These are phyloP conservation scores for Penicillium sp. DNA, from an alignment of 2,329 filamentous ascomycete species.

Conservation along the genomic window DNA sequence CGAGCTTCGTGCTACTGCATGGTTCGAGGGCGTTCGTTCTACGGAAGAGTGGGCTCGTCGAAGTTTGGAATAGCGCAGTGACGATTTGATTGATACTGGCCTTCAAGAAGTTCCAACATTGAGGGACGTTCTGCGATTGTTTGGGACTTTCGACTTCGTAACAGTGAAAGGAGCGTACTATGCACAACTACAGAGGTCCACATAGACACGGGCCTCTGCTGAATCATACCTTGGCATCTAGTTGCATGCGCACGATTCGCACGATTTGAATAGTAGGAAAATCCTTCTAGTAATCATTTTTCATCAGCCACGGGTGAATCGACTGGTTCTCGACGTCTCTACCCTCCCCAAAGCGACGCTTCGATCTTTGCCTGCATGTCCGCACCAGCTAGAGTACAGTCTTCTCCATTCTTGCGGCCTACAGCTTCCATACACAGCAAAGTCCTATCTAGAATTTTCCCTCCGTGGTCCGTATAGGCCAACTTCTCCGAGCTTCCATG, in stretches of 20 bases:
- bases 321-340: not conserved
- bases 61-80: not conserved
- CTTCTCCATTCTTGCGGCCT: not conserved
- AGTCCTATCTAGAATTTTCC: not conserved
- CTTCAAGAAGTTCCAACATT: not conserved
- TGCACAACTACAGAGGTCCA: no score
- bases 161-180: not conserved
- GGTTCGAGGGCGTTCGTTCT: not conserved
- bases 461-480: not conserved
- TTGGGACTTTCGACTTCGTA: no score
- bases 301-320: not conserved
- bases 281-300: not conserved
- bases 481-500: not conserved
- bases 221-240: not conserved
- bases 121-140: not conserved
- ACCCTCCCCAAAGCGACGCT: not conserved
- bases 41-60: not conserved
- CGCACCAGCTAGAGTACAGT: not conserved
- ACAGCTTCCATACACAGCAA: not conserved
- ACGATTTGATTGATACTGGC: no score
- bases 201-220: not conserved
- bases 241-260: not conserved
- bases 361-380: not conserved
- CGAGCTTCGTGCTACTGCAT: constrained; percentile 1
- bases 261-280: not conserved